Percentiles rank a stretch among this genome's conserved stretches.
Evolutionary conservation across 1,284 basidiomycete species (phyloP).

Genomic region (Rhodotorula glutinis): DNA sequence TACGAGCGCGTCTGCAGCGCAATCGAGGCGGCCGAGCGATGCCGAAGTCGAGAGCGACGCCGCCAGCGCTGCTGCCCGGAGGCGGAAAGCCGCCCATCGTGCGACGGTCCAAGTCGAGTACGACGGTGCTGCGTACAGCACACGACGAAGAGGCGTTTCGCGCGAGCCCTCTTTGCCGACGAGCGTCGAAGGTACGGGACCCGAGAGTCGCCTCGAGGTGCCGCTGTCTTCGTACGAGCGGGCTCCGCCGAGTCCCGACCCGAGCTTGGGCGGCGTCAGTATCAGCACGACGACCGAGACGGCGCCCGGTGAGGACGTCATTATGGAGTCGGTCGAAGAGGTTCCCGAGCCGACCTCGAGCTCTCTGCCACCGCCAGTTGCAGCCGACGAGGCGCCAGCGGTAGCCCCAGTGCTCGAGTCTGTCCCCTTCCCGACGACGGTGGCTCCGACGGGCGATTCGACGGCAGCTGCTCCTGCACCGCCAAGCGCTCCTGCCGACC

Average conservation of each 20-base stretch:
- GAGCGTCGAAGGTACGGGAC: background rate
- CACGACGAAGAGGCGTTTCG: background rate
- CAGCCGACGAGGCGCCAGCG: background rate
- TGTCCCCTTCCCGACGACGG: background rate
- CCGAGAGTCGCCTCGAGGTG: conserved; percentile 7
- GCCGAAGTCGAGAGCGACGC: conserved; percentile 6
- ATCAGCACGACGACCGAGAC: conserved; percentile 29
- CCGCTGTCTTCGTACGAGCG: background rate
- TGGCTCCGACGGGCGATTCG: background rate
- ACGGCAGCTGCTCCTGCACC: too few relatives aligned
- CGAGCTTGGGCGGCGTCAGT: conserved; percentile 15
- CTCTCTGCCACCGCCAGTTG: background rate
- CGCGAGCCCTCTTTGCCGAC: conserved; percentile 9
- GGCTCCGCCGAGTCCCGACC: conserved; percentile 15
- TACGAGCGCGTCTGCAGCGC: background rate
- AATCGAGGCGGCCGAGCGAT: background rate
- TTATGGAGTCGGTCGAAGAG: conserved; percentile 27
- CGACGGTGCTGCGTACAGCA: conserved; percentile 48
- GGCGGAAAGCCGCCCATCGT: conserved; percentile 53
- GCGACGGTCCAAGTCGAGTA: conserved; percentile 94
- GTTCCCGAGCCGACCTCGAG: background rate
- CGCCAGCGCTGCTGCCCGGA: conserved; percentile 21
- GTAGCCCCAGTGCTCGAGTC: background rate
- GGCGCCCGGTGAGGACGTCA: conserved; percentile 25
- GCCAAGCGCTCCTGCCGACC: too few relatives aligned